Evolutionary conservation across 2,329 filamentous ascomycete species (phyloP).

Genomic region (Albifimbria verrucaria): DNA sequence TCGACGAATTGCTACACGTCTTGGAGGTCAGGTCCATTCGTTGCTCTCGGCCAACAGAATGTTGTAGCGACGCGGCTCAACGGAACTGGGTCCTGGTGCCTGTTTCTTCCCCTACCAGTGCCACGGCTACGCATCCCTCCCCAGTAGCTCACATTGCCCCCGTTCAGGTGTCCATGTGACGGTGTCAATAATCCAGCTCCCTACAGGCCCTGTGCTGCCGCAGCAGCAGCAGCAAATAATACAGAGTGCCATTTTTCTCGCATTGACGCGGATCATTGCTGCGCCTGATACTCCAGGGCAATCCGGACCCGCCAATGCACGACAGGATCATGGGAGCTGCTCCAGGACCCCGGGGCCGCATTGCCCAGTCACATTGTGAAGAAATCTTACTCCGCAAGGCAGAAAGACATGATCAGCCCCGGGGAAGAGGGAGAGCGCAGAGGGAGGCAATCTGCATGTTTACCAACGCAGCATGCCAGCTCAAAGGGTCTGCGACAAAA

Average conservation of each 20-base stretch:
- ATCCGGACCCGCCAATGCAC: not conserved
- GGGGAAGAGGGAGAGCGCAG: too few relatives aligned
- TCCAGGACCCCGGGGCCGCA: not conserved
- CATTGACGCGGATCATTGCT: constrained; percentile 1
- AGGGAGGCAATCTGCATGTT: not conserved
- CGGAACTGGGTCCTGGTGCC: not conserved
- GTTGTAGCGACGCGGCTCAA: not conserved
- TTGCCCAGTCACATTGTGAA: not conserved
- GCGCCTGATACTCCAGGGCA: not conserved
- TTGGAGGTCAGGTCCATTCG: not conserved
- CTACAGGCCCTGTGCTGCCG: not conserved
- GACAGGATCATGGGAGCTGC: not conserved
- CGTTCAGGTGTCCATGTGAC: constrained; percentile 1
- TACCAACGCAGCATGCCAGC: constrained; percentile 5
- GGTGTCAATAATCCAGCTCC: not conserved
- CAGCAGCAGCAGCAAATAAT: not conserved
- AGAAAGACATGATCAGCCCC: not conserved
- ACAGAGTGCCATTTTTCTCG: not conserved
- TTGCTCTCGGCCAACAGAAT: not conserved
- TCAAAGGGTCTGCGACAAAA: constrained; percentile 10
- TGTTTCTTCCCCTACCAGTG: not conserved
- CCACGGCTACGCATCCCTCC: not conserved
- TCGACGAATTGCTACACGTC: not conserved
- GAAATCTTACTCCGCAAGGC: not conserved
- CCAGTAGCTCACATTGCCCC: not conserved